Percentiles rank a stretch among this genome's conserved stretches.
Conservation (phyloP, 225 moss, liverwort and hornwort species). For the Sphagnum contortum region DNA sequence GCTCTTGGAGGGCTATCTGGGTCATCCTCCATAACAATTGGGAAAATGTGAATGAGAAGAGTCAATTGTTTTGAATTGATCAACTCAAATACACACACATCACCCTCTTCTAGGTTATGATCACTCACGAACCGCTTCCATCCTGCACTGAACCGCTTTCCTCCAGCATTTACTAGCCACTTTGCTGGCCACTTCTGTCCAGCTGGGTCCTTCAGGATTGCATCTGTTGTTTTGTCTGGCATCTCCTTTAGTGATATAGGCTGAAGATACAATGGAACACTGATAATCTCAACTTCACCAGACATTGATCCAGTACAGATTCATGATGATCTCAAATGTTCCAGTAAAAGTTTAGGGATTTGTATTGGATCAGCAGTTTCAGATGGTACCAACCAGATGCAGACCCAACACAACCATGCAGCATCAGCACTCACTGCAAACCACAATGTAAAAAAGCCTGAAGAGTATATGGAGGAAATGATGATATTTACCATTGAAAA, state of each 20-base stretch:
- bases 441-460: no score
- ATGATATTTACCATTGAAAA: conserved; percentile 19
- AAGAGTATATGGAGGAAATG: not conserved
- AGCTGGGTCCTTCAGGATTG: conserved; percentile 12
- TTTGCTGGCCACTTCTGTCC: conserved; percentile 18
- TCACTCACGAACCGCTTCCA: conserved; percentile 28
- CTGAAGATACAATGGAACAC: conserved; percentile 5
- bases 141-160: conserved; percentile 23
- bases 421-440: not conserved
- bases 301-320: not conserved
- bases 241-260: conserved; percentile 12
- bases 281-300: not conserved
- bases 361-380: no score
- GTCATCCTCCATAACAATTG: conserved; percentile 15
- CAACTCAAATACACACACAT: conserved; percentile 28
- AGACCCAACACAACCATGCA: conserved; percentile 1
- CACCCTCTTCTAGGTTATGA: conserved; percentile 18
- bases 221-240: conserved; percentile 21
- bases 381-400: not conserved
- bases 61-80: conserved; percentile 7
- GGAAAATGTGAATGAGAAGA: conserved; percentile 20
- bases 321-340: not conserved
- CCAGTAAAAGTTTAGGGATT: not conserved
- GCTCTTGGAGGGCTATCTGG: conserved; percentile 2
- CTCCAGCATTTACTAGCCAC: conserved; percentile 24